Evolutionary conservation across 225 moss, liverwort and hornwort genomes (phyloP).

Genomic region (Physcomitrellopsis africana): DNA sequence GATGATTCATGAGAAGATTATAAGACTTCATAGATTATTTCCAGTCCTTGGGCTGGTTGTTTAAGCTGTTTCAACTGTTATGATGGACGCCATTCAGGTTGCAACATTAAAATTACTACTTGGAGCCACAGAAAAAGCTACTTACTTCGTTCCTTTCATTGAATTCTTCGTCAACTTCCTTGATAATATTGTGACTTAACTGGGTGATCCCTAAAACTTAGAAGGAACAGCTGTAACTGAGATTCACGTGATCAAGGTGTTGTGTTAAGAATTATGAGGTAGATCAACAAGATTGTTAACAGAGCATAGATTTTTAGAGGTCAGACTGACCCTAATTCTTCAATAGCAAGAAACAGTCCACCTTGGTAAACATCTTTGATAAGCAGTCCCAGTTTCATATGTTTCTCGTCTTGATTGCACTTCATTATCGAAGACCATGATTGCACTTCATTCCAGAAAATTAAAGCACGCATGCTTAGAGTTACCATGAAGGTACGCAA

Average conservation of each 20-base stretch:
- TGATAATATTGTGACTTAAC: not conserved
- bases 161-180: not conserved
- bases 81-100: not conserved
- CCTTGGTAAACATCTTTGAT: too few species aligned
- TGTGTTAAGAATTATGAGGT: too few species aligned
- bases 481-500: constrained; percentile 56
- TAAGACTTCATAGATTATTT: constrained; percentile 54
- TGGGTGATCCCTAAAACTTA: not conserved
- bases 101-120: not conserved
- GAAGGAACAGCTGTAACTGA: not conserved
- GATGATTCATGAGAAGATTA: constrained; percentile 73
- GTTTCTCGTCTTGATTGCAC: constrained; percentile 30
- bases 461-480: constrained; percentile 56
- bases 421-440: constrained; percentile 65
- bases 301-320: too few species aligned
- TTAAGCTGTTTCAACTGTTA: not conserved
- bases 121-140: constrained; percentile 21
- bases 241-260: too few species aligned
- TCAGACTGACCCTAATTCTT: too few species aligned
- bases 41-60: constrained; percentile 69
- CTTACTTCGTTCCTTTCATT: not conserved
- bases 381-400: not conserved
- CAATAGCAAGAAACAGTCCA: too few species aligned
- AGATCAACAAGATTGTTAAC: too few species aligned
- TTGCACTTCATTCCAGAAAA: too few species aligned